These are phyloP conservation scores for Penicillium thymicola DNA, from an alignment of 2,329 filamentous ascomycete genomes.

Conservation along the genomic window DNA sequence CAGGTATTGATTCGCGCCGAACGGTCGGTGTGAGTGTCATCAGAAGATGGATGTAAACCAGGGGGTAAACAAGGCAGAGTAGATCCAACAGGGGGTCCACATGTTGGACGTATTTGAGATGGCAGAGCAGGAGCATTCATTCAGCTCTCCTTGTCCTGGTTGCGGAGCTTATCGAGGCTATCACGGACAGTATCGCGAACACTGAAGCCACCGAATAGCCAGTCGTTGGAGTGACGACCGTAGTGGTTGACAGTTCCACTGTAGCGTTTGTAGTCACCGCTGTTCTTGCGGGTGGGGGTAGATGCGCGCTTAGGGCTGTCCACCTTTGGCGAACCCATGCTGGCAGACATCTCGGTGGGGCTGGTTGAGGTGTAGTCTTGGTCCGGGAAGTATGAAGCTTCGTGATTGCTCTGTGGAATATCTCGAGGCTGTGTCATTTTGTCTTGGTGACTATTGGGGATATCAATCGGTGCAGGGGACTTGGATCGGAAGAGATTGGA, in stretches of 20 bases:
- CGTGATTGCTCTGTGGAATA: slow-evolving; percentile 16
- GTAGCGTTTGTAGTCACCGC: slow-evolving; percentile 38
- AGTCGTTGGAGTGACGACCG: slow-evolving; percentile 51
- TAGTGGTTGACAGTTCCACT: slow-evolving; percentile 44
- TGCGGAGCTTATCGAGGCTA: slow-evolving; percentile 37
- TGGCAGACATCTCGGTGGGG: slow-evolving; percentile 21
- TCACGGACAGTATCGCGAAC: slow-evolving; percentile 46
- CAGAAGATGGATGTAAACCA: neutral
- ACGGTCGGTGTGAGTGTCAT: neutral
- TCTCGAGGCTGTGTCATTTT: slow-evolving; percentile 12
- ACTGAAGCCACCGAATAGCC: slow-evolving; percentile 51
- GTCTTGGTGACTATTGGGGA: slow-evolving; percentile 9
- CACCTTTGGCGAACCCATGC: slow-evolving; percentile 12
- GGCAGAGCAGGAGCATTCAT: neutral
- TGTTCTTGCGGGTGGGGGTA: slow-evolving; percentile 26
- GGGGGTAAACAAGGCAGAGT: neutral
- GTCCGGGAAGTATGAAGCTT: slow-evolving; percentile 12
- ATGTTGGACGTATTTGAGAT: neutral
- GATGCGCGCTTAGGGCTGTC: slow-evolving; percentile 19
- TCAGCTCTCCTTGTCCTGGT: slow-evolving; percentile 29
- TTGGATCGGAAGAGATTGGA: slow-evolving; percentile 22
- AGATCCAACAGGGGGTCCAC: neutral
- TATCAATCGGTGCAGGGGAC: slow-evolving; percentile 21
- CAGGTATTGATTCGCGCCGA: neutral
- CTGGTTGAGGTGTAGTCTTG: slow-evolving; percentile 17